phyloP scores from a whole-genome alignment of 495 filamentous ascomycete species.

The Neurospora discreta region DNA sequence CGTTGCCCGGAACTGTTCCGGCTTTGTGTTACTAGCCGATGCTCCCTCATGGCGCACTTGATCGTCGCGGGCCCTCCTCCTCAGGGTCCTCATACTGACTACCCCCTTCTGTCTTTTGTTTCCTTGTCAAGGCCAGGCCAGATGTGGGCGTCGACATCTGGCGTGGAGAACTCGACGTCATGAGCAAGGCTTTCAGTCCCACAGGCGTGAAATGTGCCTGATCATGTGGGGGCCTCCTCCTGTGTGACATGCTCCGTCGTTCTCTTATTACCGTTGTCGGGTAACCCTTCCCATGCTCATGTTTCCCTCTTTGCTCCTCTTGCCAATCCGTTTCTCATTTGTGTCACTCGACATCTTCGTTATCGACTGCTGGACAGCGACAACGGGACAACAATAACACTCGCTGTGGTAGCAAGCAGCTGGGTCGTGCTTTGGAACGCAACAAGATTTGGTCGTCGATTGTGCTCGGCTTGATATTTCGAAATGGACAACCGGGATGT shows the following conservation, averaged over 20 bases:
- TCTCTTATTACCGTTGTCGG: conserved; percentile 2
- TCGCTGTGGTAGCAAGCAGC: conserved; percentile 6
- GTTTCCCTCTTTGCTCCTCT: not conserved
- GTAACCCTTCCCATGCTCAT: not conserved
- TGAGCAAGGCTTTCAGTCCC: not conserved
- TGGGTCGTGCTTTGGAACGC: conserved; percentile 8
- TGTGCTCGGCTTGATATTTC: conserved; percentile 2
- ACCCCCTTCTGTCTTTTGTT: not conserved
- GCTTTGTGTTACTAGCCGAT: not conserved
- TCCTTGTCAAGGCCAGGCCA: not conserved
- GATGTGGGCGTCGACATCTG: not conserved
- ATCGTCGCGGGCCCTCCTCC: not conserved
- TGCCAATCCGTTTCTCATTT: not conserved
- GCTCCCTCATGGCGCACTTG: not conserved
- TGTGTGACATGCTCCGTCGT: not conserved
- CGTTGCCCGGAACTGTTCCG: not conserved
- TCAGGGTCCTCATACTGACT: not conserved
- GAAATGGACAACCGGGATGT: conserved; percentile 2
- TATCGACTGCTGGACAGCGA: conserved; percentile 24
- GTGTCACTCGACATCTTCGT: not conserved
- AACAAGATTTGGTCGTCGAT: conserved; percentile 15
- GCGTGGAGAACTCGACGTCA: not conserved
- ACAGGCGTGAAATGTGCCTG: not conserved
- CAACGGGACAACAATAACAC: conserved; percentile 12
- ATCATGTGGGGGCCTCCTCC: not conserved